These are phyloP conservation scores for Amaranthus palmeri DNA, from an alignment of 148 eudicot genomes.

Conservation along the genomic window DNA sequence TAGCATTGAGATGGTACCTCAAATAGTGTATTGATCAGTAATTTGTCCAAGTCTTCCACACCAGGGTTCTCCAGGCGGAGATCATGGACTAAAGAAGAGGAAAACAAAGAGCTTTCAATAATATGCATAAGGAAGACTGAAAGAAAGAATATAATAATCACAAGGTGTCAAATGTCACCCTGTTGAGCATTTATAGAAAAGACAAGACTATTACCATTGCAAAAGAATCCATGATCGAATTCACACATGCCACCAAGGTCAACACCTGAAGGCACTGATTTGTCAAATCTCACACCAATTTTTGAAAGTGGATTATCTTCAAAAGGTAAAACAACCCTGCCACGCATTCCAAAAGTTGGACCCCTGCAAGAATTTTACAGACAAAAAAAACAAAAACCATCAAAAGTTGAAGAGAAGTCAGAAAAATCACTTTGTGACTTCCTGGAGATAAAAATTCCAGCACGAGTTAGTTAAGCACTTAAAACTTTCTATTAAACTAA, in stretches of 20 bases:
- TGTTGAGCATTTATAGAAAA: constrained; percentile 3
- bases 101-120: constrained; percentile 16
- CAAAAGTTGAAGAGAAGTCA: background rate
- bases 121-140: constrained; percentile 11
- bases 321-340: constrained; percentile 78
- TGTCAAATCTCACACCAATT: constrained; percentile 92
- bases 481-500: background rate
- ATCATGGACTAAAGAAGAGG: constrained; percentile 47
- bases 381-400: background rate
- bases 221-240: constrained; percentile 78
- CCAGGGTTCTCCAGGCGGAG: constrained; percentile 73
- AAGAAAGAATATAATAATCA: constrained; percentile 13
- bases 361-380: constrained; percentile 46
- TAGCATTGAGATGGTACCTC: constrained; percentile 43
- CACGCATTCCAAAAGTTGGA: constrained; percentile 68
- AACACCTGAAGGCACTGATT: constrained; percentile 66
- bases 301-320: constrained; percentile 78
- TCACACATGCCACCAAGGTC: constrained; percentile 82
- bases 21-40: constrained; percentile 62
- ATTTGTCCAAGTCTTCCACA: constrained; percentile 69
- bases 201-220: constrained; percentile 52
- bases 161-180: constrained; percentile 12
- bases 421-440: background rate
- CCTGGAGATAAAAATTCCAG: background rate
- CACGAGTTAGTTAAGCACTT: background rate